Conservation (phyloP, 371 early-diverging fungal genomes). For the Mortierella sp. region DNA sequence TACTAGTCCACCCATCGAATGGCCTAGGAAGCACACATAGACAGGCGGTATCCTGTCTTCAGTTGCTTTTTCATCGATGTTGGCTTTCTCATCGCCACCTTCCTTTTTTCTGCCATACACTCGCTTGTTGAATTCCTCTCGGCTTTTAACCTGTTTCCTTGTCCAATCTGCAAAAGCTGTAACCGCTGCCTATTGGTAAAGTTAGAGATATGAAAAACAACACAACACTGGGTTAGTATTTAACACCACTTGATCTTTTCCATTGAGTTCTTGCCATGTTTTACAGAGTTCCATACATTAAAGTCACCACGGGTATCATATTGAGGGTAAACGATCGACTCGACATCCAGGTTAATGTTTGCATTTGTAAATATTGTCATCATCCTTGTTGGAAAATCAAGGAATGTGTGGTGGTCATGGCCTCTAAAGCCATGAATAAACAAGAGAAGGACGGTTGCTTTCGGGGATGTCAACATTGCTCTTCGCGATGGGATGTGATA, state of each 20-base stretch:
- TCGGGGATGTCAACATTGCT: slow-evolving; percentile 37
- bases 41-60: slow-evolving; percentile 46
- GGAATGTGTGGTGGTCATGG: slow-evolving; percentile 47
- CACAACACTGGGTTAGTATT: neutral
- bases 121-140: slow-evolving; percentile 40
- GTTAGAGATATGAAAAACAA: slow-evolving; percentile 41
- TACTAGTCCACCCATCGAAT: slow-evolving; percentile 77
- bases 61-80: neutral
- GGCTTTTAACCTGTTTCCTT: slow-evolving; percentile 56
- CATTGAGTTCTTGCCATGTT: neutral
- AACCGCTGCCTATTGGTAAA: slow-evolving; percentile 61
- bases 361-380: slow-evolving; percentile 64
- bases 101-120: slow-evolving; percentile 23
- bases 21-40: slow-evolving; percentile 59
- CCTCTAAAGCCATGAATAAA: slow-evolving; percentile 75
- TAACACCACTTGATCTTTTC: no score
- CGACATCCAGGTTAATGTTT: slow-evolving; percentile 60
- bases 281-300: slow-evolving; percentile 24
- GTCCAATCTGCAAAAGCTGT: slow-evolving; percentile 63
- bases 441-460: slow-evolving; percentile 59
- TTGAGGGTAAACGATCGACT: slow-evolving; percentile 67
- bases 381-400: slow-evolving; percentile 72
- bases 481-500: neutral
- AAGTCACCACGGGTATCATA: slow-evolving; percentile 69
- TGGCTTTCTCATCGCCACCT: slow-evolving; percentile 9